phyloP scores from a whole-genome alignment of 345 rosid species.

The Lagerstroemia speciosa region DNA sequence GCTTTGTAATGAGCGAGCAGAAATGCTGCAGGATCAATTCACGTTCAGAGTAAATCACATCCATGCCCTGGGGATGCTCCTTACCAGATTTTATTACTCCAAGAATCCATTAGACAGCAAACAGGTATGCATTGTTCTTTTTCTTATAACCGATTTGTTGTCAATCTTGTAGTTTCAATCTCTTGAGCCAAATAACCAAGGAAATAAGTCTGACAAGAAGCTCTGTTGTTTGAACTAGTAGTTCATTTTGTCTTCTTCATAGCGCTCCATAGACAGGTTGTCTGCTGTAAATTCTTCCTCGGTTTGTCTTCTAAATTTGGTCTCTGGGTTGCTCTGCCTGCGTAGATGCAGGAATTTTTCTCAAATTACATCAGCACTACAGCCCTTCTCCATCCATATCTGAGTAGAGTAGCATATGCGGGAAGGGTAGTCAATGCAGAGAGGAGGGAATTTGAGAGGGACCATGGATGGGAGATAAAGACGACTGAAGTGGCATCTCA shows the following conservation, averaged over 20 bases:
- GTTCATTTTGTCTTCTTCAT: background rate
- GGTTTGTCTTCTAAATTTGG: too few relatives aligned
- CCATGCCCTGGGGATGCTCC: background rate
- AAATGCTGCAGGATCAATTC: conserved; percentile 7
- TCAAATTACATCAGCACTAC: background rate
- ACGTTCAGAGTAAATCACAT: background rate
- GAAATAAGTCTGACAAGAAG: background rate
- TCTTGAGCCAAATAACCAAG: background rate
- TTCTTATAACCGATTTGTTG: background rate
- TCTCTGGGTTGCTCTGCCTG: background rate
- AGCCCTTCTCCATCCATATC: background rate
- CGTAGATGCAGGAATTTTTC: background rate
- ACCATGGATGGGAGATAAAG: background rate
- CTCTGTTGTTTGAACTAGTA: background rate
- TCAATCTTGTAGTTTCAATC: background rate
- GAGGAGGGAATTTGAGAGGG: background rate
- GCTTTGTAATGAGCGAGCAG: background rate
- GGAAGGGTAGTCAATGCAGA: background rate
- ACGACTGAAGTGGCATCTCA: background rate
- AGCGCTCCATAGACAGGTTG: background rate
- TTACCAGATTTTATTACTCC: background rate
- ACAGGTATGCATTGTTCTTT: background rate
- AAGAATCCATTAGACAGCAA: background rate
- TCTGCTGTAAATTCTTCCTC: background rate
- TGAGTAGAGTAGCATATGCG: background rate